Evolutionary conservation across 495 filamentous ascomycete species (phyloP).

Genomic region (Penicillium samsonianum): DNA sequence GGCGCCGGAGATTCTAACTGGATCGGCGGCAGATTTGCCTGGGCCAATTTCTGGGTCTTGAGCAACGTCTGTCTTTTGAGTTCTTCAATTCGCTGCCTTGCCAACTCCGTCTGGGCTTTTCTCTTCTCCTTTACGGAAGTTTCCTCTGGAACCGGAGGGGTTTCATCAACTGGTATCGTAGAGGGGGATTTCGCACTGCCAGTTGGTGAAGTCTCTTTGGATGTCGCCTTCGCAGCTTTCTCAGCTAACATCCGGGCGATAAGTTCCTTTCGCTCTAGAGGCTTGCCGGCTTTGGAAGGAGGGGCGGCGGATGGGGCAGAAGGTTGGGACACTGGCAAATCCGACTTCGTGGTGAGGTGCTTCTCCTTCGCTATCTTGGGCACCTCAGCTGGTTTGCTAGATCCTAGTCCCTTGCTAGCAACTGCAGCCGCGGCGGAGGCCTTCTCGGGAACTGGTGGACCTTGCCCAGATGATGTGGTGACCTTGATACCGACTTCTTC

Average conservation of each 20-base stretch:
- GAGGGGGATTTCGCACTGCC: constrained; percentile 13
- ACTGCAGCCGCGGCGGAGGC: neutral
- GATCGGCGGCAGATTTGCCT: constrained; percentile 4
- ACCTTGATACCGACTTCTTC: constrained; percentile 60
- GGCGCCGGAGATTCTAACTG: constrained; percentile 5
- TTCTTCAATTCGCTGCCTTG: constrained; percentile 52
- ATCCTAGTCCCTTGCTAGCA: neutral
- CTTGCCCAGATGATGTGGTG: constrained; percentile 12
- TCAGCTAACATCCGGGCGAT: constrained; percentile 72
- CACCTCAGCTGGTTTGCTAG: neutral
- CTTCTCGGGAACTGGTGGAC: neutral
- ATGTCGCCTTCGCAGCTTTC: constrained; percentile 41
- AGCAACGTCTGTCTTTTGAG: constrained; percentile 47
- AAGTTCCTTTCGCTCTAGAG: constrained; percentile 73
- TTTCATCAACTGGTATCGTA: constrained; percentile 15
- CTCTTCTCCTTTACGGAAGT: constrained; percentile 50
- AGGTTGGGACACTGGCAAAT: constrained; percentile 10
- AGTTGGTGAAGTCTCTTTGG: constrained; percentile 24
- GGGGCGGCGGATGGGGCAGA: constrained; percentile 9
- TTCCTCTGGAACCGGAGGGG: constrained; percentile 23
- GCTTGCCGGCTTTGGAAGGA: constrained; percentile 38
- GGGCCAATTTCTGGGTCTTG: constrained; percentile 32
- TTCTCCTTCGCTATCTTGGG: constrained; percentile 1
- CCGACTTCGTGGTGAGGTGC: constrained; percentile 5
- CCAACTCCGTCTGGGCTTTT: constrained; percentile 57